A percentile compares a stretch with the other conserved stretches of the same genome.
Conservation (phyloP, 257 asterid species). For the Ehretia macrophylla region DNA sequence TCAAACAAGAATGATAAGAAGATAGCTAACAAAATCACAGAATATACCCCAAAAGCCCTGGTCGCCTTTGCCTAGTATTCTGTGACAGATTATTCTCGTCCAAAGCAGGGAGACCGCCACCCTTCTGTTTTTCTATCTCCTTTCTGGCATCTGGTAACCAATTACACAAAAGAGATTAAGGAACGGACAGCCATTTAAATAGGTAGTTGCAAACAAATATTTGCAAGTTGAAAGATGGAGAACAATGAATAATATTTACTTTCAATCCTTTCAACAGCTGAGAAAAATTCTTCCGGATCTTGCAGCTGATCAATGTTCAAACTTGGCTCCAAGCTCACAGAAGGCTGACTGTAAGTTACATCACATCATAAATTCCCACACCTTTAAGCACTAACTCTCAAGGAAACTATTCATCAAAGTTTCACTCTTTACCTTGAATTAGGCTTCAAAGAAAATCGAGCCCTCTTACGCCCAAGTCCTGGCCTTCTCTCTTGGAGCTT, state of each 20-base stretch:
- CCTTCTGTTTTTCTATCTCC: constrained; percentile 69
- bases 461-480: constrained; percentile 61
- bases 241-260: constrained; percentile 35
- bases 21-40: constrained; percentile 6
- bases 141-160: constrained; percentile 56
- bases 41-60: constrained; percentile 68
- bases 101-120: constrained; percentile 31
- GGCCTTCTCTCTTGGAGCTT: constrained; percentile 66
- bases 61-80: constrained; percentile 38
- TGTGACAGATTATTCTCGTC: constrained; percentile 32
- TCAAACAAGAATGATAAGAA: constrained; percentile 1
- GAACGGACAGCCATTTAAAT: background rate
- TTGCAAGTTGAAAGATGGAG: background rate
- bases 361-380: constrained; percentile 17
- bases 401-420: background rate
- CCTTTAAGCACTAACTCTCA: background rate
- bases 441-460: constrained; percentile 57
- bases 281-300: constrained; percentile 72
- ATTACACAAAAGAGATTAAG: background rate
- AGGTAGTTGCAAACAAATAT: background rate
- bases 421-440: constrained; percentile 39
- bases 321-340: constrained; percentile 37
- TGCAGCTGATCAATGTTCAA: constrained; percentile 38
- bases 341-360: constrained; percentile 52
- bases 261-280: constrained; percentile 59